These are phyloP conservation scores for Vitis riparia DNA, from an alignment of 164 flowering plant species.

Conservation along the genomic window DNA sequence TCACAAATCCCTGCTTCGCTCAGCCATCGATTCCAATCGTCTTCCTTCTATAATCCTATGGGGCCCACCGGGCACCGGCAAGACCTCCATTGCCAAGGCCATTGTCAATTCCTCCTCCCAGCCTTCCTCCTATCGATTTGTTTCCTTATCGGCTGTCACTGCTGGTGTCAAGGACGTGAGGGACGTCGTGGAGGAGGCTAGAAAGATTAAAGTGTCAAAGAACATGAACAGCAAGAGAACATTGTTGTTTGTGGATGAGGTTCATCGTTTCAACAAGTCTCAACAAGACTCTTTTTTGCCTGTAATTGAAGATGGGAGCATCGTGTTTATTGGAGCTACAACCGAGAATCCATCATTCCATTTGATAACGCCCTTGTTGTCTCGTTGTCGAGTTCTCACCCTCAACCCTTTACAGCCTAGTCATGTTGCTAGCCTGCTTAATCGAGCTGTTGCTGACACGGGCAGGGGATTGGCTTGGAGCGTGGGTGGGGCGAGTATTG, in stretches of 20 bases:
- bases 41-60: conserved; percentile 78
- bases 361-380: conserved; percentile 74
- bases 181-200: conserved; percentile 71
- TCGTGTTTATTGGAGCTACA: conserved; percentile 84
- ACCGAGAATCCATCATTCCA: conserved; percentile 96
- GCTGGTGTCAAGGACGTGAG: conserved; percentile 86
- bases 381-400: conserved; percentile 69
- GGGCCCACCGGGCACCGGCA: conserved; percentile 97
- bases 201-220: conserved; percentile 26
- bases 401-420: conserved; percentile 54
- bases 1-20: conserved; percentile 45
- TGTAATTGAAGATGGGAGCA: conserved; percentile 78
- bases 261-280: conserved; percentile 84
- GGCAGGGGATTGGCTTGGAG: conserved; percentile 51
- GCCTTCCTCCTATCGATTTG: conserved; percentile 39
- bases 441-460: conserved; percentile 42
- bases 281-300: conserved; percentile 90
- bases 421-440: conserved; percentile 39
- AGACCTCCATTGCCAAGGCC: conserved; percentile 81
- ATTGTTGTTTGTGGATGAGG: conserved; percentile 82
- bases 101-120: conserved; percentile 37
- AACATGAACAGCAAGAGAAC: conserved; percentile 31
- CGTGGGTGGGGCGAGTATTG: conserved; percentile 23
- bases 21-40: conserved; percentile 43
- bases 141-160: conserved; percentile 74